Percentiles rank a stretch among this genome's conserved stretches.
These are phyloP conservation scores for Phoma sp. DNA, from an alignment of 2,329 filamentous ascomycete species.

Conservation along the genomic window DNA sequence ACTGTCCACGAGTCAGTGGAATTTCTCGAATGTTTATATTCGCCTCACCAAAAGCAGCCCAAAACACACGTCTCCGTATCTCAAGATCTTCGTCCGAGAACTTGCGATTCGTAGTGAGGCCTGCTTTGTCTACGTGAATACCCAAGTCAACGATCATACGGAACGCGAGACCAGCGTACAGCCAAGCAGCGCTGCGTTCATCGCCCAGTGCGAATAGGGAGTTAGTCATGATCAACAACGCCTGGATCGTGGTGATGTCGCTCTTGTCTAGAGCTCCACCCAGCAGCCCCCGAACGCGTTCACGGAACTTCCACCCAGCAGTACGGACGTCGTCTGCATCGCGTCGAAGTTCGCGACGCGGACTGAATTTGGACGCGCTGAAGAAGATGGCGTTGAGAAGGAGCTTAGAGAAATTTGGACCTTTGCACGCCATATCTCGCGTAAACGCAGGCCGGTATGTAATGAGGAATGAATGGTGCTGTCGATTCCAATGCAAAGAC, in stretches of 20 bases:
- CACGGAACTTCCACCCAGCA: conserved; percentile 57
- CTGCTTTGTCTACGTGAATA: conserved; percentile 55
- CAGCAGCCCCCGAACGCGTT: conserved; percentile 56
- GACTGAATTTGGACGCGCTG: conserved; percentile 55
- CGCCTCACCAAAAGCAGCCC: conserved; percentile 51
- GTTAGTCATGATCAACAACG: conserved; percentile 59
- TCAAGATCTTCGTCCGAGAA: conserved; percentile 56
- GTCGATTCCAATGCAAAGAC: conserved; percentile 60
- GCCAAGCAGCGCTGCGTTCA: conserved; percentile 61
- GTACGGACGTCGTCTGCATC: conserved; percentile 56
- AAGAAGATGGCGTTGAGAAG: conserved; percentile 63
- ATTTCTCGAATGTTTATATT: neutral
- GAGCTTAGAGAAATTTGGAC: conserved; percentile 64
- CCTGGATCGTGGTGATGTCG: conserved; percentile 62
- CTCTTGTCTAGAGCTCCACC: conserved; percentile 56
- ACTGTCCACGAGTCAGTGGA: conserved; percentile 24
- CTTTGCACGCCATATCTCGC: conserved; percentile 57
- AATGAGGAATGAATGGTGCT: conserved; percentile 57
- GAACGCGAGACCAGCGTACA: conserved; percentile 64
- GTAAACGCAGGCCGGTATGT: conserved; percentile 59
- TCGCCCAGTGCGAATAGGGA: conserved; percentile 59
- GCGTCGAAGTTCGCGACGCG: conserved; percentile 54
- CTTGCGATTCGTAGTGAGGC: conserved; percentile 36
- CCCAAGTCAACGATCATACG: conserved; percentile 63
- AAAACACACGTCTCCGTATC: conserved; percentile 55